Evolutionary conservation across 2,329 filamentous ascomycete genomes (phyloP).

Genomic region (Purpureocillium lavendulum): DNA sequence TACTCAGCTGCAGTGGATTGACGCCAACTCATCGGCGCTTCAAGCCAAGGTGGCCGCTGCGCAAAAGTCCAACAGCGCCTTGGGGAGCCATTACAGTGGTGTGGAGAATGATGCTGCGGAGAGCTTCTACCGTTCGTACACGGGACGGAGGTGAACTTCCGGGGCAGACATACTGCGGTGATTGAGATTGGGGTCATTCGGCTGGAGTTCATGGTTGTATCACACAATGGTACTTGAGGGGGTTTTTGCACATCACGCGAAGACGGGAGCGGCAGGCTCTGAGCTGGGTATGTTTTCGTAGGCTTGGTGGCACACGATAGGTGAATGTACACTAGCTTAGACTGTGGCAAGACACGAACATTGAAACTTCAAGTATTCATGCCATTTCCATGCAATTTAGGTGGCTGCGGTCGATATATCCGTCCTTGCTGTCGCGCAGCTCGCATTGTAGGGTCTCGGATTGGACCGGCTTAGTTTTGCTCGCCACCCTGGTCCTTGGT

Average conservation of each 20-base stretch:
- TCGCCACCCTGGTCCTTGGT: slow-evolving; percentile 66
- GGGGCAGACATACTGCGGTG: slow-evolving; percentile 1
- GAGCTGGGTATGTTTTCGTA: slow-evolving; percentile 8
- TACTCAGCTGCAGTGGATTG: slow-evolving; percentile 86
- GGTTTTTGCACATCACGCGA: slow-evolving; percentile 5
- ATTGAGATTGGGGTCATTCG: not conserved
- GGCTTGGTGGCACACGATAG: slow-evolving; percentile 14
- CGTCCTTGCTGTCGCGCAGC: not conserved
- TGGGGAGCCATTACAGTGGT: slow-evolving; percentile 48
- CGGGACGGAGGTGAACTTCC: slow-evolving; percentile 54
- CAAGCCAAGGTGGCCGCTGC: slow-evolving; percentile 76
- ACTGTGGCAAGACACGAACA: slow-evolving; percentile 16
- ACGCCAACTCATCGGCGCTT: slow-evolving; percentile 71
- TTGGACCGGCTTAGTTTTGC: slow-evolving; percentile 37
- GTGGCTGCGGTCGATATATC: no score
- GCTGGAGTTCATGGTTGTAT: slow-evolving; percentile 5
- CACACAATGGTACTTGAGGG: slow-evolving; percentile 2
- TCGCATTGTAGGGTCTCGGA: not conserved
- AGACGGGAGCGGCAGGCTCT: slow-evolving; percentile 3
- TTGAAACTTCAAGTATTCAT: slow-evolving; percentile 8
- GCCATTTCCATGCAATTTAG: slow-evolving; percentile 7
- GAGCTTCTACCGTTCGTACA: slow-evolving; percentile 85
- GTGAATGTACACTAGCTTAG: slow-evolving; percentile 31
- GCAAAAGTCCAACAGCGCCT: slow-evolving; percentile 65
- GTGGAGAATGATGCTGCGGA: slow-evolving; percentile 67